Base-by-base conservation (phyloP, 2,329 filamentous ascomycete species). In the Orbilia oligospora region DNA sequence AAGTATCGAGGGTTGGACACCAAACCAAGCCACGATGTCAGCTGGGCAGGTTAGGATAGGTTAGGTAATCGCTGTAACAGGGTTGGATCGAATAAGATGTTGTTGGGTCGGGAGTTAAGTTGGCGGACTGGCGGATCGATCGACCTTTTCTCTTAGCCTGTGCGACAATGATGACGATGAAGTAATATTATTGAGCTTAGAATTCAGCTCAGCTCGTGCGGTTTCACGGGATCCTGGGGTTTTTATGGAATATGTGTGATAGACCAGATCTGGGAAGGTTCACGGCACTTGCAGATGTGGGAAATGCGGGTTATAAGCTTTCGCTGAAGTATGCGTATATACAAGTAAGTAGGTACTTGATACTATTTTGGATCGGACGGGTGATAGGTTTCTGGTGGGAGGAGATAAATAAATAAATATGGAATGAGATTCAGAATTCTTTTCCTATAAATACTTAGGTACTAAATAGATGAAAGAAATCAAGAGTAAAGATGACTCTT, bases 61-160 rank as follows among this genome's bases (percentile, higher is more conserved):
- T n/a, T 12, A 36, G 9, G 33, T 36, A 36, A 36, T 5, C 10
- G 33, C 33, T 12, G 33, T 4, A 36, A 36, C 5, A 36, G 33
- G 33, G 33, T 36, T 36, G 38, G 38, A 16, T 41, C 12, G 36
- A 10, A 3, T 38, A 9, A 41, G 3, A 41, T 4, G 38, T 14
- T 41, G 12, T n/a, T 41, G 38, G 38, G 38, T 41, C 68, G 68
- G 68, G 58, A 71, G 68, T 64, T 55, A 48, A 71, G 68, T 64
- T 55, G 56, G 46, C 55, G 68, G 56, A 9, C 38, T 61, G 10
- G 12, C 38, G 5, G 12, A 16, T n/a, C 38, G 38, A n/a, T n/a
- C 36, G 10, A 9, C 9, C 33, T 36, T 36, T 16, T n/a, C n/a
- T n/a, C n/a, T n/a, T n/a, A n/a, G n/a, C n/a, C 16, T 41, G 38